phyloP scores from a whole-genome alignment of 352 stramenopile genomes.

The Hyphochytrium catenoides region DNA sequence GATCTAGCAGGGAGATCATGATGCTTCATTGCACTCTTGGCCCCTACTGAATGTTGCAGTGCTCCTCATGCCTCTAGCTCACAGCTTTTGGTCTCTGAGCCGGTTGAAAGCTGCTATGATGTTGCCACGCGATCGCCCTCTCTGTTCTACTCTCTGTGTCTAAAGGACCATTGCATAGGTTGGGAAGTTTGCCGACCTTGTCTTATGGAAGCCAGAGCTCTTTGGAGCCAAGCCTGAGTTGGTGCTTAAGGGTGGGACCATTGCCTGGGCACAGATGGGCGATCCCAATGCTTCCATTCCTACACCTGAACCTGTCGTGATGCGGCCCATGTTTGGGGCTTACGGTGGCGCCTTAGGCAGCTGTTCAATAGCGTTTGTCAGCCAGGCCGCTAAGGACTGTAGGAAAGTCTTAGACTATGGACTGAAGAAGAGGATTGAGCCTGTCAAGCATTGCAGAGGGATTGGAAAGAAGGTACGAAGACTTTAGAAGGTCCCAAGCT shows the following conservation, averaged over 20 bases:
- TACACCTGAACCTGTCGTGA: constrained; percentile 82
- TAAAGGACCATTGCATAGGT: too few species aligned
- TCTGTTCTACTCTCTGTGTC: too few species aligned
- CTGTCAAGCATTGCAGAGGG: constrained; percentile 47
- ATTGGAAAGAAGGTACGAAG: constrained; percentile 77
- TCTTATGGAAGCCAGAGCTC: constrained; percentile 79
- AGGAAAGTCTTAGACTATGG: constrained; percentile 37
- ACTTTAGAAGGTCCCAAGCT: too few species aligned
- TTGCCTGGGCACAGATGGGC: constrained; percentile 86
- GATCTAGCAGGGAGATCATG: too few species aligned
- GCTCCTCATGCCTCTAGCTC: too few species aligned
- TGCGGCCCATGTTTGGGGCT: constrained; percentile 81
- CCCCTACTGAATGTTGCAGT: too few species aligned
- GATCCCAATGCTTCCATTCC: constrained; percentile 89
- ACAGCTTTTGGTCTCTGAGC: too few species aligned
- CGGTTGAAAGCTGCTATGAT: too few species aligned
- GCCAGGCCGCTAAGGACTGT: constrained; percentile 38
- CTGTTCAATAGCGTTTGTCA: constrained; percentile 71
- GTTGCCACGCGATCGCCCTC: too few species aligned
- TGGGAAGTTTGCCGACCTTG: constrained; percentile 80
- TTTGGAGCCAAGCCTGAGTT: constrained; percentile 90
- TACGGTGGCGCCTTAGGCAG: constrained; percentile 24
- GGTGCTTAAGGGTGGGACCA: constrained; percentile 82
- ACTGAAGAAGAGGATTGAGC: constrained; percentile 56
- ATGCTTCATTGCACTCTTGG: too few species aligned